Conservation (phyloP, 202 grass and related monocot genomes). For the Schoenoplectus tabernaemontani region DNA sequence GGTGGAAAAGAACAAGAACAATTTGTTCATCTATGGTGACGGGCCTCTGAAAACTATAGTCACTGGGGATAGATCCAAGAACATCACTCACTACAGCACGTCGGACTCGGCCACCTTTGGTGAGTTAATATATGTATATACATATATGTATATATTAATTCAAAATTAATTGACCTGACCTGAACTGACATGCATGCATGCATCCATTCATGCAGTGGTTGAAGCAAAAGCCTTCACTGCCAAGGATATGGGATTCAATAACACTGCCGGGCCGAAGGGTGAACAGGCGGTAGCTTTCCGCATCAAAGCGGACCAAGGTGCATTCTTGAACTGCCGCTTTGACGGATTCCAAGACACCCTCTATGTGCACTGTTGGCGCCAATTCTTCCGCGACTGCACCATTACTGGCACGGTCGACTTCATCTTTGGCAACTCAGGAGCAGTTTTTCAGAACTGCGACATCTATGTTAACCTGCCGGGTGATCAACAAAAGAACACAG, state of each 20-base stretch:
- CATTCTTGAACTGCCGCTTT: conserved; percentile 64
- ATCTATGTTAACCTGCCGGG: conserved; percentile 43
- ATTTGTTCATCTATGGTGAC: conserved; percentile 80
- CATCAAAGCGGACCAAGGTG: conserved; percentile 37
- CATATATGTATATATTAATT: too few relatives aligned
- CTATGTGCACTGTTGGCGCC: conserved; percentile 38
- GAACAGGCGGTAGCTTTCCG: conserved; percentile 75
- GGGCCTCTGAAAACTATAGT: conserved; percentile 31
- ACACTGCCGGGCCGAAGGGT: conserved; percentile 46
- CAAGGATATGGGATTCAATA: conserved; percentile 61
- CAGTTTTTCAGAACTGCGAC: conserved; percentile 67
- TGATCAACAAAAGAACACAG: conserved; percentile 43
- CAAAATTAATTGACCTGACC: too few relatives aligned
- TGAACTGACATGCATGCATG: too few relatives aligned
- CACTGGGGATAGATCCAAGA: conserved; percentile 18
- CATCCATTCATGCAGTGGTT: conserved; percentile 26
- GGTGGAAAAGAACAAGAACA: conserved; percentile 26
- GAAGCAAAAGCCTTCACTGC: conserved; percentile 51
- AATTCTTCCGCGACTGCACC: conserved; percentile 70
- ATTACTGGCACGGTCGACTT: conserved; percentile 62
- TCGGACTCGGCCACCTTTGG: conserved; percentile 33
- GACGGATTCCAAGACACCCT: conserved; percentile 68
- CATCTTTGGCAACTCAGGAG: conserved; percentile 78
- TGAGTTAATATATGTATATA: too few relatives aligned
- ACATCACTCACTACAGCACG: not conserved